Evolutionary conservation across 139 green algal genomes (phyloP).

Genomic region (Yamagishiella unicocca): DNA sequence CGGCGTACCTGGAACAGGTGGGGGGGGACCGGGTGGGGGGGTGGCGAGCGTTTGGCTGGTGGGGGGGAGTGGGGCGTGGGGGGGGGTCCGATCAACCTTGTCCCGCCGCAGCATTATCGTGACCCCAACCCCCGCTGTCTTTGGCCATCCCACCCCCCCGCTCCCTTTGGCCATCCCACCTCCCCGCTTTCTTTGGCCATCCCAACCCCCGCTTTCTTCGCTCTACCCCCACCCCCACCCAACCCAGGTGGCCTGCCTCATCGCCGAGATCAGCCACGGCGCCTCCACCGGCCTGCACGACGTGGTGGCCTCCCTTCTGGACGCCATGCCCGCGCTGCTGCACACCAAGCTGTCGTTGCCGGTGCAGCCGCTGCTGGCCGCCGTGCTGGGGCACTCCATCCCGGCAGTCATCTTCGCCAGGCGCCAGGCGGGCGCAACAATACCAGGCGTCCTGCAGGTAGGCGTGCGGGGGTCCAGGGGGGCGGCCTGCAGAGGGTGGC

Average conservation of each 20-base stretch:
- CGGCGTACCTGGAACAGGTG: slow-evolving; percentile 10
- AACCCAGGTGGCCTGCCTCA: neutral
- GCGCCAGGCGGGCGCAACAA: neutral
- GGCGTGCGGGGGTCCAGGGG: too few species aligned
- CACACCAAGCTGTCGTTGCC: neutral
- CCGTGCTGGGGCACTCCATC: neutral
- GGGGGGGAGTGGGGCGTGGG: too few species aligned
- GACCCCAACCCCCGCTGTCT: too few species aligned
- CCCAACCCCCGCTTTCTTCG: too few species aligned
- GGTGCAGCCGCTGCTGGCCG: slow-evolving; percentile 25
- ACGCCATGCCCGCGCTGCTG: slow-evolving; percentile 8
- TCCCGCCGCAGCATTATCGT: too few species aligned
- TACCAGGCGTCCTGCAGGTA: too few species aligned
- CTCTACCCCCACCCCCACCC: too few species aligned
- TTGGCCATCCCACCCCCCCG: too few species aligned
- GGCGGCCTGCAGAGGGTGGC: too few species aligned
- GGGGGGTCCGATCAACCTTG: too few species aligned
- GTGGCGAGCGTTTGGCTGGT: neutral
- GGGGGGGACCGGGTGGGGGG: neutral
- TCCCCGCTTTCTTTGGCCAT: too few species aligned
- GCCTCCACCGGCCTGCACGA: slow-evolving; percentile 10
- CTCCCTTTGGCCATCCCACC: too few species aligned
- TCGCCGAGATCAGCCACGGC: neutral
- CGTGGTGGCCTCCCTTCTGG: neutral
- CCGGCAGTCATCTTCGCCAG: neutral